These are phyloP conservation scores for Rhizoclosmatium sp. DNA, from an alignment of 192 early-diverging fungal species.

Conservation along the genomic window DNA sequence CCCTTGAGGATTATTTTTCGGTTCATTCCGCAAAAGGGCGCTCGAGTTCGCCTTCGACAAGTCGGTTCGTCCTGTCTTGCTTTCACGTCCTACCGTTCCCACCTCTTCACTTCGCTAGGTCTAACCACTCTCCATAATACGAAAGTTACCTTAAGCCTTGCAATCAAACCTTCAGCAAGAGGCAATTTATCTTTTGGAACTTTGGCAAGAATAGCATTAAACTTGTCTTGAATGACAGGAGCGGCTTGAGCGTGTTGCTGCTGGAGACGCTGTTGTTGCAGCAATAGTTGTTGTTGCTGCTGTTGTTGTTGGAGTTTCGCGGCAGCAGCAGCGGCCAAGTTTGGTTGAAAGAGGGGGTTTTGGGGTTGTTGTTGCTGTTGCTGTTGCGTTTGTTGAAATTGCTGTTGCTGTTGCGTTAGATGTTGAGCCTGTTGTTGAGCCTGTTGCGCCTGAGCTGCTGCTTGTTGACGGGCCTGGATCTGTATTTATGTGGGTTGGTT, in stretches of 20 bases:
- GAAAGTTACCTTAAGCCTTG: conserved; percentile 8
- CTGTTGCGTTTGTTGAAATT: background rate
- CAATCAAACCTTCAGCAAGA: conserved; percentile 10
- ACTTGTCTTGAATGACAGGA: conserved; percentile 13
- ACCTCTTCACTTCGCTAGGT: too few relatives aligned
- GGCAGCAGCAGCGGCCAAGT: background rate
- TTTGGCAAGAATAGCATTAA: background rate
- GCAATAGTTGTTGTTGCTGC: background rate
- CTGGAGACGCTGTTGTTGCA: conserved; percentile 13
- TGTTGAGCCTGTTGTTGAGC: background rate
- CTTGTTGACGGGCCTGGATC: background rate
- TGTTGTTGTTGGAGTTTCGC: conserved; percentile 11
- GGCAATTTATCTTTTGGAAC: conserved; percentile 31
- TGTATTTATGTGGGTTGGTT: background rate
- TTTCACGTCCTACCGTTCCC: too few relatives aligned
- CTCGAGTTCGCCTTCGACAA: too few relatives aligned
- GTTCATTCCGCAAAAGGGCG: too few relatives aligned
- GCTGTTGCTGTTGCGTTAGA: conserved; percentile 2
- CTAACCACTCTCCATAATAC: background rate
- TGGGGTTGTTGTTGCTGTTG: conserved; percentile 6
- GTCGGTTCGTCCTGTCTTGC: too few relatives aligned
- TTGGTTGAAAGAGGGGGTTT: background rate
- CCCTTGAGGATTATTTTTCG: too few relatives aligned
- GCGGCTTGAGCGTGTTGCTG: background rate
- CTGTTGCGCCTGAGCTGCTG: background rate